Evolutionary conservation across 2,329 filamentous ascomycete species (phyloP), one percentile per base, ranked within the genome.

Genomic region (Pyrenophora seminiperda): DNA sequence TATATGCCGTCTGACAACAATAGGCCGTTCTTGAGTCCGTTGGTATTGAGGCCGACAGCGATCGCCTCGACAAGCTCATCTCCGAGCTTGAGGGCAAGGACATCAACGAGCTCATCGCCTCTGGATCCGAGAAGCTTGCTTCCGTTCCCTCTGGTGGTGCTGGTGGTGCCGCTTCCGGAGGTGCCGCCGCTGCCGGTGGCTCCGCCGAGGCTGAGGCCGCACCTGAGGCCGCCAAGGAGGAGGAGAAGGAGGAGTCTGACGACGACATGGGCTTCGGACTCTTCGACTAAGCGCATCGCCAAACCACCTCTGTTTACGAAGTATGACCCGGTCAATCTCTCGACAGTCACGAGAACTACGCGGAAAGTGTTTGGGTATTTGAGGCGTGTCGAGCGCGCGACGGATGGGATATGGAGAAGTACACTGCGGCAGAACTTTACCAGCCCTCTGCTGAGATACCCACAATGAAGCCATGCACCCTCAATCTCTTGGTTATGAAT

Each of bases 71-170:
- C 65, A 88, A 87, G 78, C 89, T 99, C 78, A 79, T 99, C 77
- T 83, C 85, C 66, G 94, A 99, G 88, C 89, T 96, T 65, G 74
- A 92, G 78, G 91, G 85, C 87, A 95, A 96, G 81, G 80, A 86
- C 82, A 86, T 99, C 84, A 87, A 92, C 80, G 86, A 97, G 94
- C 82, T 99, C 79, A 97, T 99, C 78, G 71, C 90, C 71, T 85
- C 92, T 80, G 94, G 94, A 75, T 86, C 89, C 65, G 74, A 82
- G 79, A 99, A 99, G 88, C 91, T 99, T 73, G 94, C 94, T 71
- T 97, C 93, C 79, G 93, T 99, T 75, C 92, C 94, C 79, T 91
- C 90, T 73, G 94, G 92, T 73, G 92, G 92, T 78, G 89, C 83
- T 78, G 89, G 83, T 78, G 89, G 82, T 70, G 81, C 80, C 71